Evolutionary conservation across 176 grass and related monocot genomes (phyloP).

Genomic region (Dactylis glomerata): DNA sequence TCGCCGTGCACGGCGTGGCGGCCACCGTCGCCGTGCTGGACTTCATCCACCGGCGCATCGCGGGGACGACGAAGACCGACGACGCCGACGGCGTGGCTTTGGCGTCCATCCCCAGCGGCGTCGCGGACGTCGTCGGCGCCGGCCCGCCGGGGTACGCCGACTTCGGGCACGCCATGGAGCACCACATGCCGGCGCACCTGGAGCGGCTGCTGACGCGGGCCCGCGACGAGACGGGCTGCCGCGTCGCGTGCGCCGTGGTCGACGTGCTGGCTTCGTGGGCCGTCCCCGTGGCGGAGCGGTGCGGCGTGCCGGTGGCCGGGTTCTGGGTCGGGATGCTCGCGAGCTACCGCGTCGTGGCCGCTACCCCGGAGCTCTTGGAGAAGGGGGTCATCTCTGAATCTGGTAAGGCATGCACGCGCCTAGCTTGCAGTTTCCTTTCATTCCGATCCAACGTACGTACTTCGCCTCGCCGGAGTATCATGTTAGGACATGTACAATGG

Average conservation of each 20-base stretch:
- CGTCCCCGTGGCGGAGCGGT: constrained; percentile 65
- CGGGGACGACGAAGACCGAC: neutral
- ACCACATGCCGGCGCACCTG: constrained; percentile 56
- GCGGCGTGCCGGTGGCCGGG: constrained; percentile 54
- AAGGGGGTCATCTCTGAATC: constrained; percentile 72
- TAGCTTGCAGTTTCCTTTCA: neutral
- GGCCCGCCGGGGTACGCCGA: constrained; percentile 36
- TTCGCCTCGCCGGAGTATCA: neutral
- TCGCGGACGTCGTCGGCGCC: neutral
- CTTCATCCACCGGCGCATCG: too few species aligned
- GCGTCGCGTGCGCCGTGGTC: constrained; percentile 48
- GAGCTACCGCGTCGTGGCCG: constrained; percentile 67
- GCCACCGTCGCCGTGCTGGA: too few species aligned
- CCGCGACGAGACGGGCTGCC: neutral
- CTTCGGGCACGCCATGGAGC: constrained; percentile 63
- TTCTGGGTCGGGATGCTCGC: constrained; percentile 88
- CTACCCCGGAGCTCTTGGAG: constrained; percentile 66
- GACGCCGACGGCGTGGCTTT: constrained; percentile 3
- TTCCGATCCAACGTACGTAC: too few species aligned
- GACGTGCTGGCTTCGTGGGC: constrained; percentile 94
- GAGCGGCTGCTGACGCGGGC: constrained; percentile 44
- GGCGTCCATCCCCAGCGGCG: constrained; percentile 43
- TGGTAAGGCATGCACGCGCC: constrained; percentile 27
- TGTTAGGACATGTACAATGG: too few species aligned
- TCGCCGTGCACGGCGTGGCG: too few species aligned